These are phyloP conservation scores for Ascodesmis nigricans DNA, from an alignment of 495 filamentous ascomycete genomes.

Conservation along the genomic window DNA sequence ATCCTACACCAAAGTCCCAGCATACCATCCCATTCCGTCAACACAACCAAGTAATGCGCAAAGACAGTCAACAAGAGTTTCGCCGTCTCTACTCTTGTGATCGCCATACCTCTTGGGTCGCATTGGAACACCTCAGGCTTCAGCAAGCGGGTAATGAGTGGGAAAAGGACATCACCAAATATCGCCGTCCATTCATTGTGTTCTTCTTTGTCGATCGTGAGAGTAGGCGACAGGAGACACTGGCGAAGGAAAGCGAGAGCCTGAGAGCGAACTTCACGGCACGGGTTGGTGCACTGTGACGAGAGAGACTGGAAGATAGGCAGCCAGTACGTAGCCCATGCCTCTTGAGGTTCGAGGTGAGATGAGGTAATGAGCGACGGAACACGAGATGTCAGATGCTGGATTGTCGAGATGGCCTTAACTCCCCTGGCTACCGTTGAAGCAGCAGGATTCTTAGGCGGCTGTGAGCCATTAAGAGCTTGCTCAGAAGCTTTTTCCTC, in stretches of 20 bases:
- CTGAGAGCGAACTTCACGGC: slow-evolving; percentile 75
- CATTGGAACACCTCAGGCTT: slow-evolving; percentile 92
- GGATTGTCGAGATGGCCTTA: slow-evolving; percentile 59
- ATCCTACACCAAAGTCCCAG: slow-evolving; percentile 82
- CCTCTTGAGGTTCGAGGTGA: slow-evolving; percentile 73
- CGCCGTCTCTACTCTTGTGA: slow-evolving; percentile 80
- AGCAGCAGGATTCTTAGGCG: too few relatives aligned
- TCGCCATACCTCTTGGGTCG: slow-evolving; percentile 82
- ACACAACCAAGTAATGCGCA: slow-evolving; percentile 69
- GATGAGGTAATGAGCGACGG: slow-evolving; percentile 76
- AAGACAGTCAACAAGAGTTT: slow-evolving; percentile 88
- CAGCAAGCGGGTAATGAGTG: slow-evolving; percentile 67
- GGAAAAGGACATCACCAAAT: slow-evolving; percentile 85
- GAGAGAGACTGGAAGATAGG: slow-evolving; percentile 79
- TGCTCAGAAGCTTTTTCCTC: slow-evolving; percentile 6
- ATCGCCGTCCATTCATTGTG: slow-evolving; percentile 87
- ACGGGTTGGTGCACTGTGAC: slow-evolving; percentile 81
- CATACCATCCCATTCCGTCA: slow-evolving; percentile 77
- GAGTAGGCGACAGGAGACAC: slow-evolving; percentile 56
- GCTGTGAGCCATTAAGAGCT: slow-evolving; percentile 21
- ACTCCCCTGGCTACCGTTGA: slow-evolving; percentile 54
- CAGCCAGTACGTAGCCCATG: slow-evolving; percentile 96
- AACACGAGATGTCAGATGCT: slow-evolving; percentile 54
- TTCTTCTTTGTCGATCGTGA: slow-evolving; percentile 52
- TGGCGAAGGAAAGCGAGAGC: slow-evolving; percentile 74